Conservation (phyloP, 192 early-diverging fungal genomes). For the Backusella parvicylindrica region DNA sequence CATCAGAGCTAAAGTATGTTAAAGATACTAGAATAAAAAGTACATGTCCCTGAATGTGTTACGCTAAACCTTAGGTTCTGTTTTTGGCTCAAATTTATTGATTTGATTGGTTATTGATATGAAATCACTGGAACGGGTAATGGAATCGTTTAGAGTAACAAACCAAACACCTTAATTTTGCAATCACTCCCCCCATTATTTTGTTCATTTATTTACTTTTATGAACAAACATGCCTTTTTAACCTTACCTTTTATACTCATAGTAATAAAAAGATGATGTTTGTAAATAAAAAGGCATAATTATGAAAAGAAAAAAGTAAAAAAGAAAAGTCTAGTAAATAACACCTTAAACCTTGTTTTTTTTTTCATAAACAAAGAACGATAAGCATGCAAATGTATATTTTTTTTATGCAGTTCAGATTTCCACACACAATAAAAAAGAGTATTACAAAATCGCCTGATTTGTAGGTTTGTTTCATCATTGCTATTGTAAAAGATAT, state of each 20-base stretch:
- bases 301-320: neutral
- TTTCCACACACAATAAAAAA: neutral
- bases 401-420: neutral
- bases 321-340: neutral
- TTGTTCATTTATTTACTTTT: neutral
- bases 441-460: constrained; percentile 1
- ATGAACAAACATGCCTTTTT: neutral
- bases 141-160: neutral
- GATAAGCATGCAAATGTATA: constrained; percentile 1
- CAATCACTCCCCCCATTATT: neutral
- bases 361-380: neutral
- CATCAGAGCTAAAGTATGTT: neutral
- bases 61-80: constrained; percentile 1
- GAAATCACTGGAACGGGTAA: constrained; percentile 4
- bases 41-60: constrained; percentile 2
- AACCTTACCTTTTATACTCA: neutral
- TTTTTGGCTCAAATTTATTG: neutral
- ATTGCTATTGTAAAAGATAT: neutral
- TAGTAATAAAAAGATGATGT: neutral
- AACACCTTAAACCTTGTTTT: neutral
- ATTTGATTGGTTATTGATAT: constrained; percentile 3
- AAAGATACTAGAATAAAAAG: neutral
- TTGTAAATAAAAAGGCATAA: neutral
- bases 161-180: neutral
- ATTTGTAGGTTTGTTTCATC: neutral